Conservation (phyloP, 768 basidiomycete genomes). For the Tephrocybe sp. region DNA sequence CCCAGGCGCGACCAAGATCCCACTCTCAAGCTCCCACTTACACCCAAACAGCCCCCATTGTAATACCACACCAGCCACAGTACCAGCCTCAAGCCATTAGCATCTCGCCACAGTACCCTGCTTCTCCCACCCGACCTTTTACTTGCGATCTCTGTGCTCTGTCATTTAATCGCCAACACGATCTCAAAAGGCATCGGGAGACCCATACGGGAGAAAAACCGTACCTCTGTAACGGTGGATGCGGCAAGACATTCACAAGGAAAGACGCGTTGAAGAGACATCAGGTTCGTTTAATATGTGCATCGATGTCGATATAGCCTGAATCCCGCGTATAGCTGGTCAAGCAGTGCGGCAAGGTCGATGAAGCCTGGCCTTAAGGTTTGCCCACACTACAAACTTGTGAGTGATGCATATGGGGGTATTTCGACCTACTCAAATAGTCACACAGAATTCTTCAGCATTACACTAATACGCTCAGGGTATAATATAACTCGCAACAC, state of each 20-base stretch:
- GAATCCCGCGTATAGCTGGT: slow-evolving; percentile 52
- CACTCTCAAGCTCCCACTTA: slow-evolving; percentile 38
- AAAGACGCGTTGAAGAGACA: slow-evolving; percentile 87
- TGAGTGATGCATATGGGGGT: background rate
- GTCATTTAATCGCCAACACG: slow-evolving; percentile 86
- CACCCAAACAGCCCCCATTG: slow-evolving; percentile 13
- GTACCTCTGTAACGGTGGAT: slow-evolving; percentile 79
- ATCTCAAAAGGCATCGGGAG: slow-evolving; percentile 81
- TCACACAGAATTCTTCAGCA: slow-evolving; percentile 12
- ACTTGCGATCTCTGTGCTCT: slow-evolving; percentile 73
- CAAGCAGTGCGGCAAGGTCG: slow-evolving; percentile 75
- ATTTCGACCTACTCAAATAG: background rate
- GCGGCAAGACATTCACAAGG: slow-evolving; percentile 85
- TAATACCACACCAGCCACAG: slow-evolving; percentile 18
- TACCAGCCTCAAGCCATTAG: slow-evolving; percentile 32
- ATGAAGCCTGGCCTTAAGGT: slow-evolving; percentile 44
- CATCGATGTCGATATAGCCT: slow-evolving; percentile 5
- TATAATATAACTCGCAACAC: slow-evolving; percentile 16
- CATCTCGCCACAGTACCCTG: slow-evolving; percentile 50
- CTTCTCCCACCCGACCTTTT: slow-evolving; percentile 62
- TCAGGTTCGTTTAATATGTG: slow-evolving; percentile 57
- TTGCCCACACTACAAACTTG: background rate
- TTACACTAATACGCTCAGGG: slow-evolving; percentile 10
- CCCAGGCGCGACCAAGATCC: slow-evolving; percentile 38
- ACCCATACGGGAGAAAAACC: slow-evolving; percentile 88